phyloP scores from a whole-genome alignment of 305 asterid genomes.

The Andrographis paniculata region DNA sequence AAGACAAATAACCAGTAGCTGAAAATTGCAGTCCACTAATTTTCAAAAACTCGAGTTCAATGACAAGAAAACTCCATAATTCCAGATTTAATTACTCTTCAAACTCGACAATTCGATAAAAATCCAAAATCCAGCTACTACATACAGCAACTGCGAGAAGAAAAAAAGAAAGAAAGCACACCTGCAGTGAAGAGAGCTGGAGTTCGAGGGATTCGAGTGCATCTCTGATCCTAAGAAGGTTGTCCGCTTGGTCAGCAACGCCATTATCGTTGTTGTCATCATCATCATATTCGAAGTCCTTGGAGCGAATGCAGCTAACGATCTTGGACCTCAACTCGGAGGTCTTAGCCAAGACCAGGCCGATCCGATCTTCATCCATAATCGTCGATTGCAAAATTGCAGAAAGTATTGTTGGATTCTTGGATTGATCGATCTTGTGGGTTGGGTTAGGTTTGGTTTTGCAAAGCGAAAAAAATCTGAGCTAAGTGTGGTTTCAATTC shows the following conservation, averaged over 20 bases:
- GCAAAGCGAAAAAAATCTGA: background rate
- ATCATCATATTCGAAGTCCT: conserved; percentile 19
- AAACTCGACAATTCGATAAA: too few relatives aligned
- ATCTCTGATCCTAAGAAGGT: conserved; percentile 58
- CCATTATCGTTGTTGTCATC: conserved; percentile 38
- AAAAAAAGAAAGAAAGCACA: conserved; percentile 17
- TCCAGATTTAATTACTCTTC: too few relatives aligned
- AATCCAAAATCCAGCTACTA: too few relatives aligned
- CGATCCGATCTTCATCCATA: conserved; percentile 84
- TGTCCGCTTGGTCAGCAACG: conserved; percentile 45
- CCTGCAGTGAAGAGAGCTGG: conserved; percentile 87
- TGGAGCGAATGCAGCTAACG: conserved; percentile 40
- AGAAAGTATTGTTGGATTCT: too few relatives aligned
- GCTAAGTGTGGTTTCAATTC: background rate
- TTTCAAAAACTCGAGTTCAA: too few relatives aligned
- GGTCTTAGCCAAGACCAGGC: conserved; percentile 60
- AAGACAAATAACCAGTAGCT: too few relatives aligned
- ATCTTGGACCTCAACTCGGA: conserved; percentile 71
- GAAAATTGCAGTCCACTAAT: too few relatives aligned
- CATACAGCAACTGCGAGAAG: background rate
- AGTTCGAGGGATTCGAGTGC: conserved; percentile 83
- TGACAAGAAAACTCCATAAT: too few relatives aligned
- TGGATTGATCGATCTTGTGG: too few relatives aligned
- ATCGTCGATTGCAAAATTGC: too few relatives aligned
- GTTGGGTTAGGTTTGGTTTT: background rate